Conservation (phyloP, 441 rosid species). For the Gossypium gossypioides region DNA sequence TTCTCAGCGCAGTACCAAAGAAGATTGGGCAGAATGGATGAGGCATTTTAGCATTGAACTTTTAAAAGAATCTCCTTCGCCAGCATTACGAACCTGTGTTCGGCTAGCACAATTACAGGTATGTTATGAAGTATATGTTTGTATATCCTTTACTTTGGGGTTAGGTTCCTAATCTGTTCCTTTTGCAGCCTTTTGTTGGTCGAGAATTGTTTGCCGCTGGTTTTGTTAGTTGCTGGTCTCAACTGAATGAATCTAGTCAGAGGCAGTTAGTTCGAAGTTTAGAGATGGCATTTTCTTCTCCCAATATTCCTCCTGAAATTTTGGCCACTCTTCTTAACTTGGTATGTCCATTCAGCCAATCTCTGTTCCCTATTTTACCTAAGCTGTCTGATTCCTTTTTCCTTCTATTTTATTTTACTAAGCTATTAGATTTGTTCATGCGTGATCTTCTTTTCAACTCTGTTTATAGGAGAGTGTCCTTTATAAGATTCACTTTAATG, state of each 20-base stretch:
- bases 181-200: constrained; percentile 88
- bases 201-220: constrained; percentile 99
- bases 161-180: constrained; percentile 24
- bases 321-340: constrained; percentile 90
- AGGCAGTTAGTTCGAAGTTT: constrained; percentile 85
- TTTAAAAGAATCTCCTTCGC: constrained; percentile 95
- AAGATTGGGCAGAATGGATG: constrained; percentile 99
- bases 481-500: neutral
- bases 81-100: constrained; percentile 95
- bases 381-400: neutral
- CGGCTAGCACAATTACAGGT: constrained; percentile 98
- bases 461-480: neutral
- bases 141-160: constrained; percentile 6
- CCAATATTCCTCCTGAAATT: constrained; percentile 98
- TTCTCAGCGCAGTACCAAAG: constrained; percentile 98
- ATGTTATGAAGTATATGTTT: constrained; percentile 14
- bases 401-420: neutral
- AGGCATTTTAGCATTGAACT: constrained; percentile 99
- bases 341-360: constrained; percentile 34
- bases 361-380: neutral
- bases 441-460: neutral
- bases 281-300: constrained; percentile 99
- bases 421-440: neutral
- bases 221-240: constrained; percentile 99
- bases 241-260: constrained; percentile 83